Base-by-base conservation (phyloP, 2,329 filamentous ascomycete species). In the Hypoxylon rubiginosum region DNA sequence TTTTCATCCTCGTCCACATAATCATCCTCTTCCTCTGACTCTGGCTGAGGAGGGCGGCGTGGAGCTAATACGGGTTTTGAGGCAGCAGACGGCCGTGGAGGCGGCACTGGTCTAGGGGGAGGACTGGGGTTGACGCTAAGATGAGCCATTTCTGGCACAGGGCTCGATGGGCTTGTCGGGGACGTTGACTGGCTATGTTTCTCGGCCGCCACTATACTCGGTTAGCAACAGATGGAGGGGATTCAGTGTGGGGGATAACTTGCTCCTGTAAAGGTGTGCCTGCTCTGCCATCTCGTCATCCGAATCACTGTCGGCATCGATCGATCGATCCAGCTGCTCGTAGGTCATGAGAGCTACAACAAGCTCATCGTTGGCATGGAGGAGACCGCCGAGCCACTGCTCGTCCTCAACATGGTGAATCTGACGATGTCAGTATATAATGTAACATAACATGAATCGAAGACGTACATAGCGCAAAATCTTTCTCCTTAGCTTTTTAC, bases 291-390 rank as follows among this genome's bases (percentile, higher is more conserved):
- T 77, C 72, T 88, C 91, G 66, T 91, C 89, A 62, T 91, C 89
- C 1, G 88, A 91, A 77, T 92, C 89, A 70, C 88, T 91, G 75
- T 92, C 90, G 5, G 89, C 89, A 70, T 93, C 91, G 68, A 95
- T 92, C 51, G 92, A 94, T 66, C 91, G 90, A 76, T 99, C 95
- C 68, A 98, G 88, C 72, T 97, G 92, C 79, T 98, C 95, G 75
- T 94, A 99, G 0, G 94, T 92, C 88, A 97, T 97, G 62, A 99
- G 85, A 1, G 94, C 93, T 67, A 91, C 91, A 43, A 98, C 92
- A n/a, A 99, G 90, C 79, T 97, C 92, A 74, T 99, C 96, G 74
- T 99, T 98, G 69, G 95, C 94, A 74, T 96, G 93, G 17, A 99
- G 89, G 4, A 99, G 85, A 66, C 93, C 91, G 45, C 95, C 96